Percentiles rank a stretch among this genome's conserved stretches.
Evolutionary conservation across 352 stramenopile genomes (phyloP).

Genomic region (Pythium apleroticum): DNA sequence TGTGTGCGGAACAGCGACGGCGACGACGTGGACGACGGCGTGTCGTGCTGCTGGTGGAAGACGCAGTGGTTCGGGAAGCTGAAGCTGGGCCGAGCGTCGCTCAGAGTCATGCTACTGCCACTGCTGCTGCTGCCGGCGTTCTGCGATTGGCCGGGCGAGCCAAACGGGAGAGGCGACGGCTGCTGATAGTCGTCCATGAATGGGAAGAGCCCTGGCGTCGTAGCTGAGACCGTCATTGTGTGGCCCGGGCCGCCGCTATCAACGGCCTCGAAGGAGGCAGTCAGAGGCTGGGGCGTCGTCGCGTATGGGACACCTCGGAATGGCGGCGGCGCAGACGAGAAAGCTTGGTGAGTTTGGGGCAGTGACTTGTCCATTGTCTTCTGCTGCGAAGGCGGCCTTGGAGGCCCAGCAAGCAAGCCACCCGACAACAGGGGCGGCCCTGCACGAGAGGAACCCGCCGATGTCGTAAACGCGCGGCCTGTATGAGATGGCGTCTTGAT

Average conservation of each 20-base stretch:
- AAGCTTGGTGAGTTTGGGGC: not conserved
- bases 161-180: not conserved
- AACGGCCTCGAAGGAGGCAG: not conserved
- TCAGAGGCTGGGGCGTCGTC: not conserved
- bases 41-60: conserved; percentile 11
- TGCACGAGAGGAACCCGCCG: not conserved
- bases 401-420: conserved; percentile 20
- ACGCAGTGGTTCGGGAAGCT: conserved; percentile 15
- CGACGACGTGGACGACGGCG: not conserved
- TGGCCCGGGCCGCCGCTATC: not conserved
- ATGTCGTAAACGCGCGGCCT: not conserved
- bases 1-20: conserved; percentile 13
- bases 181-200: conserved; percentile 1
- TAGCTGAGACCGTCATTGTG: not conserved
- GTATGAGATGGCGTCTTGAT: not conserved
- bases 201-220: not conserved
- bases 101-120: not conserved
- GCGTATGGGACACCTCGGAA: not conserved
- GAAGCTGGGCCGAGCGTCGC: conserved; percentile 10
- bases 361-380: not conserved
- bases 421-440: not conserved
- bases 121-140: not conserved
- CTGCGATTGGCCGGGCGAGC: not conserved
- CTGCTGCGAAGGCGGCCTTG: conserved; percentile 7
- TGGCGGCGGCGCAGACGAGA: not conserved